Base-by-base conservation (phyloP, 345 rosid genomes). In the Eucalyptus curtisii region DNA sequence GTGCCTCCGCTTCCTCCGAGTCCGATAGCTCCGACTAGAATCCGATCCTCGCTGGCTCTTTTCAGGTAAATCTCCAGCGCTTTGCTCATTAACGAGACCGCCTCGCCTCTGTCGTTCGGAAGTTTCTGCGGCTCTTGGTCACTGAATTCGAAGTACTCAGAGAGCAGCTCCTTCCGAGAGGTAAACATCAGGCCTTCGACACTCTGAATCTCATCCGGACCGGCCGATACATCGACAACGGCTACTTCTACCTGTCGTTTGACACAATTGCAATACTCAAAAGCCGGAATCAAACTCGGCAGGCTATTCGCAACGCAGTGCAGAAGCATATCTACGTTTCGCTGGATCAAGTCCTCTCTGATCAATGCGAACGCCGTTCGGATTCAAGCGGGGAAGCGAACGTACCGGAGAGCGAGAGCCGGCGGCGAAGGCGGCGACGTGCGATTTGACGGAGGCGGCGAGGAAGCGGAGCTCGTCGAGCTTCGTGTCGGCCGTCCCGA, bases 1-100 rank as follows among this genome's bases (percentile, higher is more conserved):
- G 99, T 97, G 87, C 99, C 99, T 89, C 99, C 98, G 86, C 95
- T 93, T 88, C 99, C 99, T 24, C 99, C 99, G 48, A 96, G 91
- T 14, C 99, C 99, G 86, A 96, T 94, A 25, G 90, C 95, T 89
- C 99, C 99, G 59, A 90, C 95, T 68, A 97, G 88, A 86, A 89
- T 92, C 57, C 90, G 86, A 88, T 91, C 93, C 16, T 91, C 92
- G 82, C 50, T 86, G 15, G 92, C 91, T 71, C 88, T 92, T 86
- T 76, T 89, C 49, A 97, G 90, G 92, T 94, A 97, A 88, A 14
- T 64, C 84, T 92, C 92, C n/a, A 96, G 98, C 50, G 95, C 94
- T 87, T 91, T 91, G 89, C 97, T 93, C 98, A 97, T 95, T 22
- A 94, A 30, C 88, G 90, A 91, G 59, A 97, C 95, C 13, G 99